Evolutionary conservation across 495 filamentous ascomycete species (phyloP).

Genomic region (Penicillium crystallinum): DNA sequence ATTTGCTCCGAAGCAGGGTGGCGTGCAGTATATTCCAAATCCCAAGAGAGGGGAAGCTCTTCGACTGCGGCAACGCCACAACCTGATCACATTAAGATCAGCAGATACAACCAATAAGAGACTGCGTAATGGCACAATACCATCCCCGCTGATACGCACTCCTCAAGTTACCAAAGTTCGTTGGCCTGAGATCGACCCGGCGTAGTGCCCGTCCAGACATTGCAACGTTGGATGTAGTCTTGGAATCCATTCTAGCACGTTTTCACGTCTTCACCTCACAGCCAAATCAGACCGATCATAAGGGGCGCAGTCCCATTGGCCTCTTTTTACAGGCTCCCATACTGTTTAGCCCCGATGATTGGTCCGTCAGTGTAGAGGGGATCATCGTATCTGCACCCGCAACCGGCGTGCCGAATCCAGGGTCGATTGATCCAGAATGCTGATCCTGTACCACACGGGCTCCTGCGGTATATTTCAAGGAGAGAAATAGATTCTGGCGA

Average conservation of each 20-base stretch:
- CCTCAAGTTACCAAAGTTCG: not conserved
- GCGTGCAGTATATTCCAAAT: not conserved
- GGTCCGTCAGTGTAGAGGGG: not conserved
- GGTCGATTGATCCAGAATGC: not conserved
- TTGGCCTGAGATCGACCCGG: not conserved
- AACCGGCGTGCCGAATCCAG: constrained; percentile 15
- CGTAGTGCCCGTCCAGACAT: not conserved
- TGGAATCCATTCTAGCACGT: not conserved
- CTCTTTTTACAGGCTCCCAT: not conserved
- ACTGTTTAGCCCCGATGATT: not conserved
- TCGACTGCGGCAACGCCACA: not conserved
- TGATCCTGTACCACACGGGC: constrained; percentile 11
- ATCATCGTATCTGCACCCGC: constrained; percentile 1
- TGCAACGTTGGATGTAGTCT: not conserved
- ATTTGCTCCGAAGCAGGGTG: not conserved
- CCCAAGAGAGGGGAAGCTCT: constrained; percentile 5
- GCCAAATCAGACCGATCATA: not conserved
- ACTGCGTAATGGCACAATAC: not conserved
- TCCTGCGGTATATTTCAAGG: not conserved
- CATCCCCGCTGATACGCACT: not conserved
- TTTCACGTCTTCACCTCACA: not conserved
- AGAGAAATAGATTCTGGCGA: not conserved
- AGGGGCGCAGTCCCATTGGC: not conserved
- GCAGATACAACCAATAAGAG: constrained; percentile 3
- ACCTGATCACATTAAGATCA: not conserved